phyloP scores from a whole-genome alignment of 306 rosid genomes.

The Medicago arabica region DNA sequence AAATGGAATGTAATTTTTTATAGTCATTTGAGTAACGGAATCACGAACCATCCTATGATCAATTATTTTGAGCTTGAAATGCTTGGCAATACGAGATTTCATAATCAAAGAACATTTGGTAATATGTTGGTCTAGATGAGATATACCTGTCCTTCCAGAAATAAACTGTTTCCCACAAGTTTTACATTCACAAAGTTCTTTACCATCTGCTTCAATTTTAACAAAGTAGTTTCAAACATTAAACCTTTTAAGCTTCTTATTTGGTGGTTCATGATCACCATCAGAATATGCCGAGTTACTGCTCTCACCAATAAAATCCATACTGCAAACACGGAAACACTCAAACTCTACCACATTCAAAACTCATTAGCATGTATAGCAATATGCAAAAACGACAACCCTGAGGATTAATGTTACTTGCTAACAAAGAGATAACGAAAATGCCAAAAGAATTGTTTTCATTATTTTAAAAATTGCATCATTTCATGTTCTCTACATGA shows the following conservation, averaged over 20 bases:
- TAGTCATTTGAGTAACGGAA: slow-evolving; percentile 6
- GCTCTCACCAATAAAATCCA: background rate
- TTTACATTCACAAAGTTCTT: background rate
- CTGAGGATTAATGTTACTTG: background rate
- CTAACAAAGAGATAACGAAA: background rate
- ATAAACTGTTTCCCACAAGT: background rate
- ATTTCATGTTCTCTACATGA: background rate
- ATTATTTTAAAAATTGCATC: too few relatives aligned
- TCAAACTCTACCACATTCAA: too few relatives aligned
- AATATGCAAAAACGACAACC: background rate
- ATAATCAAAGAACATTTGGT: background rate
- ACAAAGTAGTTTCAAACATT: background rate
- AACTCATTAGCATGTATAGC: too few relatives aligned
- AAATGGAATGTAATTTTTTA: slow-evolving; percentile 11
- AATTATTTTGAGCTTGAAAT: background rate
- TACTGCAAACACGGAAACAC: background rate
- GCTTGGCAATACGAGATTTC: background rate
- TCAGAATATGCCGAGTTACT: background rate
- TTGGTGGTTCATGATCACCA: background rate
- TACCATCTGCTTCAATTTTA: background rate
- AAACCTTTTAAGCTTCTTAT: background rate
- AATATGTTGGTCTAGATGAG: background rate
- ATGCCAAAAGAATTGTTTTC: background rate
- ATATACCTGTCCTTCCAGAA: background rate
- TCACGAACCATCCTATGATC: background rate